Percentiles rank a stretch among this genome's conserved stretches.
phyloP scores from a whole-genome alignment of 441 rosid genomes.

The Aleurites moluccanus region DNA sequence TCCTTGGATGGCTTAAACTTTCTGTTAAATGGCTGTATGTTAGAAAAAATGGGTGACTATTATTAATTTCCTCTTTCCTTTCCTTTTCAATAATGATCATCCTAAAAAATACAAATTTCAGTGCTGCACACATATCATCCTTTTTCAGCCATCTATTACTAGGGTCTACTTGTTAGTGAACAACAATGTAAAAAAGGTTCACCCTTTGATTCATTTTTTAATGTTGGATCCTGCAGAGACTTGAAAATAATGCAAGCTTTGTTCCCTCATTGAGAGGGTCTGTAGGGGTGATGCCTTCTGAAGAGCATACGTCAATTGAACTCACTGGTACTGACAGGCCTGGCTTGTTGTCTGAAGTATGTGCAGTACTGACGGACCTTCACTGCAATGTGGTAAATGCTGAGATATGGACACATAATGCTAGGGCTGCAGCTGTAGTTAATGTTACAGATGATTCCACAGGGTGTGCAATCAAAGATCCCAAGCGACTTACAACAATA shows the following conservation, averaged over 20 bases:
- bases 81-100: background rate
- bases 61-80: background rate
- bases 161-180: background rate
- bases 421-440: slow-evolving; percentile 87
- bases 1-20: background rate
- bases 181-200: background rate
- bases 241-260: slow-evolving; percentile 68
- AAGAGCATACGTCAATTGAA: slow-evolving; percentile 85
- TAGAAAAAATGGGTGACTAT: background rate
- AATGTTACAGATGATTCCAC: slow-evolving; percentile 72
- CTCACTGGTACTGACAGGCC: slow-evolving; percentile 86
- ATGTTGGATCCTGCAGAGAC: slow-evolving; percentile 52
- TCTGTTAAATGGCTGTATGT: background rate
- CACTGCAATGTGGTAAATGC: slow-evolving; percentile 81
- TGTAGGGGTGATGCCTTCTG: slow-evolving; percentile 81
- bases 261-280: slow-evolving; percentile 59
- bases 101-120: background rate
- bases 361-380: slow-evolving; percentile 82
- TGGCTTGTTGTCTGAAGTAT: slow-evolving; percentile 86
- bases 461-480: slow-evolving; percentile 60
- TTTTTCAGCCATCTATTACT: background rate
- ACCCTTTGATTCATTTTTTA: slow-evolving; percentile 20
- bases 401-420: slow-evolving; percentile 96
- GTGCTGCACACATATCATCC: background rate
- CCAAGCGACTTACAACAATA: slow-evolving; percentile 54